Conservation (phyloP, 2,329 filamentous ascomycete species). For the Trichoderma koningiopsis region DNA sequence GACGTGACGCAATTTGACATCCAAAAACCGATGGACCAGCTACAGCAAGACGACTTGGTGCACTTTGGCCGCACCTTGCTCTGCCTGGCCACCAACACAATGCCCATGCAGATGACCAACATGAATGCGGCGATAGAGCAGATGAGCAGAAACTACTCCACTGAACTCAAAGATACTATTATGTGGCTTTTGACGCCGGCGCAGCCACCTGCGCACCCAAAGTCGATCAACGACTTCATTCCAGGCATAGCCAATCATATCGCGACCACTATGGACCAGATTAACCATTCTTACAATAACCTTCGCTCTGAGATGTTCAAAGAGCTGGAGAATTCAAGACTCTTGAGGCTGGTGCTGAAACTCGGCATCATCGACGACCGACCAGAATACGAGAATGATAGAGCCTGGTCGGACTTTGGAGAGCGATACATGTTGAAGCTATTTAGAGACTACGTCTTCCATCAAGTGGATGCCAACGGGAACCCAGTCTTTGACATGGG, state of each 20-base stretch:
- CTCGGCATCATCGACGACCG: constrained; percentile 87
- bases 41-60: constrained; percentile 85
- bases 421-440: constrained; percentile 91
- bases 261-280: constrained; percentile 72
- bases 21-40: constrained; percentile 67
- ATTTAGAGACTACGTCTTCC: constrained; percentile 96
- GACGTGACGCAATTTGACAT: constrained; percentile 86
- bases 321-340: constrained; percentile 86
- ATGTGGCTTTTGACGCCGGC: constrained; percentile 77
- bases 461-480: constrained; percentile 85
- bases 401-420: constrained; percentile 86
- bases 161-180: constrained; percentile 76
- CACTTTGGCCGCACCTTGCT: constrained; percentile 84
- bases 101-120: constrained; percentile 58
- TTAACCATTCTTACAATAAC: constrained; percentile 64
- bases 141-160: constrained; percentile 74
- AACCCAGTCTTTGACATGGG: constrained; percentile 83
- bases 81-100: constrained; percentile 73
- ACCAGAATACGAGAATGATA: constrained; percentile 77
- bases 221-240: constrained; percentile 79
- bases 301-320: constrained; percentile 70
- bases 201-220: constrained; percentile 52
- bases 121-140: constrained; percentile 73
- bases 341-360: constrained; percentile 79
- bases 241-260: constrained; percentile 77